These are phyloP conservation scores for Alloteropsis angusta DNA, from an alignment of 202 grass and related monocot species.

Conservation along the genomic window DNA sequence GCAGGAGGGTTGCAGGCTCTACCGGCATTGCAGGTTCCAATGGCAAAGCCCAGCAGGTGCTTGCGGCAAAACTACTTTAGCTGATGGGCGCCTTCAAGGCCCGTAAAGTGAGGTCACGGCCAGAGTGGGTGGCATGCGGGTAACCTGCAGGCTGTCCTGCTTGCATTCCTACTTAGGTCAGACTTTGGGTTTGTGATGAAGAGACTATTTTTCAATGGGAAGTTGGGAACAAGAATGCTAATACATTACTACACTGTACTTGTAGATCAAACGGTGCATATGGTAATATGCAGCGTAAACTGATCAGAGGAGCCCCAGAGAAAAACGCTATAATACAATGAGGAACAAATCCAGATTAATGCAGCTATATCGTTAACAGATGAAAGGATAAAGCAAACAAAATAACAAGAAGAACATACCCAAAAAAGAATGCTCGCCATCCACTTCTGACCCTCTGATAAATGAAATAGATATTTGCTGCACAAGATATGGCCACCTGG, in stretches of 20 bases:
- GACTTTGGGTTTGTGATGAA: background rate
- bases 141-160: too few relatives aligned
- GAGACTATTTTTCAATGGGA: background rate
- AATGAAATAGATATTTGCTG: slow-evolving; percentile 84
- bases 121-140: too few relatives aligned
- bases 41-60: too few relatives aligned
- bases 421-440: slow-evolving; percentile 76
- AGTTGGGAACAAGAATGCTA: background rate
- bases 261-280: background rate
- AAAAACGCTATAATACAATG: background rate
- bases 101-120: too few relatives aligned
- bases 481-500: slow-evolving; percentile 76
- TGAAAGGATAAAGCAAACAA: slow-evolving; percentile 11
- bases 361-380: background rate
- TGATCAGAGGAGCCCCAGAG: background rate
- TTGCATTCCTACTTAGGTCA: background rate
- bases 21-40: too few relatives aligned
- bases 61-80: too few relatives aligned
- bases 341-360: slow-evolving; percentile 3
- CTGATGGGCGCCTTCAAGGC: too few relatives aligned
- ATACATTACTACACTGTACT: background rate
- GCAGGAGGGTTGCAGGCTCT: too few relatives aligned
- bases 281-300: background rate
- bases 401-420: slow-evolving; percentile 47
- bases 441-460: slow-evolving; percentile 60